Conservation (phyloP, 176 grass and related monocot species). For the Oropetium thomaeum region DNA sequence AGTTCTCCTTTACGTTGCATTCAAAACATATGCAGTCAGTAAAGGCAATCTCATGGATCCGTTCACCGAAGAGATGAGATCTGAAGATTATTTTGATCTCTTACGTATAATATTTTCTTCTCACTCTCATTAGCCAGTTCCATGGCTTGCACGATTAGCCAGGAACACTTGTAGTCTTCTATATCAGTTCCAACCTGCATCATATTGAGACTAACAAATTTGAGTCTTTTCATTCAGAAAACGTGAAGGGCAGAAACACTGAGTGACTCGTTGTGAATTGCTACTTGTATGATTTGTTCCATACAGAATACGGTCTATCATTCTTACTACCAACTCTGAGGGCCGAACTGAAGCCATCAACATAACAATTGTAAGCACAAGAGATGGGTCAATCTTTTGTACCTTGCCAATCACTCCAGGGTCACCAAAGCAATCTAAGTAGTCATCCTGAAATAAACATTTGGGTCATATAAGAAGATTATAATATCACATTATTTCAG, state of each 20-base stretch:
- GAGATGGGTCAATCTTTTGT: neutral
- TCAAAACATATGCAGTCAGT: neutral
- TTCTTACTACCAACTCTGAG: neutral
- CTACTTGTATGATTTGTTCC: neutral
- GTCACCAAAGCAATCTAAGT: conserved; percentile 71
- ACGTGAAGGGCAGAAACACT: neutral
- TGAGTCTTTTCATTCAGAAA: neutral
- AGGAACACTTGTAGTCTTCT: conserved; percentile 78
- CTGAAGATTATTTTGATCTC: neutral
- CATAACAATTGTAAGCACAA: neutral
- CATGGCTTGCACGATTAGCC: conserved; percentile 74
- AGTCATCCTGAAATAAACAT: conserved; percentile 59
- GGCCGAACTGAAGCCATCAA: neutral
- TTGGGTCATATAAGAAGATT: neutral
- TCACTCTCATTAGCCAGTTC: conserved; percentile 58
- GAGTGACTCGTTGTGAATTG: neutral
- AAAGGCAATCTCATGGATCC: neutral
- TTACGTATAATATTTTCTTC: conserved; percentile 67
- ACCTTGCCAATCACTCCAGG: conserved; percentile 81
- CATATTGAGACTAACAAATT: neutral
- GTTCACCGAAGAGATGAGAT: neutral
- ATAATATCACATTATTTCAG: neutral
- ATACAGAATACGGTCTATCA: neutral
- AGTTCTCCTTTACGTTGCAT: conserved; percentile 44
- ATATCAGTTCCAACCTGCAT: conserved; percentile 75